Conservation (phyloP, 345 rosid species). For the Populus tremula region DNA sequence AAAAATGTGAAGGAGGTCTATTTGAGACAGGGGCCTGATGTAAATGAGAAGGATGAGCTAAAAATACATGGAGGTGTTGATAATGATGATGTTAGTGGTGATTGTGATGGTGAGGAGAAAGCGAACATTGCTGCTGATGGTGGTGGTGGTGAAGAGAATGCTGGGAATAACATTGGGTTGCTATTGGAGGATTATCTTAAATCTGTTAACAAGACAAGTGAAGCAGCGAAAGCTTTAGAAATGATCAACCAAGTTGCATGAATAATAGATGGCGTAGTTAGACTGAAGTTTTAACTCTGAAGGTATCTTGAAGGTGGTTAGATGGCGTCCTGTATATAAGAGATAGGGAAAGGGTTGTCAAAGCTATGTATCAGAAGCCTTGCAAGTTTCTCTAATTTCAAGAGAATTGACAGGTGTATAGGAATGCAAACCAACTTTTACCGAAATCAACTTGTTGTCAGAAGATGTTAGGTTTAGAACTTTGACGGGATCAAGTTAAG, state of each 20-base stretch:
- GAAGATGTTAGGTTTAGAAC: background rate
- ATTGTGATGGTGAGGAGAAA: background rate
- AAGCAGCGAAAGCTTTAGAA: background rate
- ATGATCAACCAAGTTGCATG: background rate
- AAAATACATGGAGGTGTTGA: background rate
- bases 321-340: background rate
- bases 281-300: background rate
- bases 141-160: background rate
- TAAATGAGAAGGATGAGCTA: background rate
- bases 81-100: background rate
- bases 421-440: background rate
- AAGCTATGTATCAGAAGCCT: background rate
- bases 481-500: background rate
- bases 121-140: background rate
- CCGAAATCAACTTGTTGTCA: background rate
- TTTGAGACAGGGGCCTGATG: background rate
- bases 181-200: background rate
- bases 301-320: background rate
- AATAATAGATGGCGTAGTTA: background rate
- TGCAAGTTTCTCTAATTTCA: background rate
- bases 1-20: background rate
- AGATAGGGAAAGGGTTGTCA: background rate
- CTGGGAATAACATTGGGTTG: background rate
- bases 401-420: background rate
- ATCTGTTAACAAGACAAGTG: background rate